These are phyloP conservation scores for Cymodocea nodosa DNA, from an alignment of 116 monocot genomes.

Conservation along the genomic window DNA sequence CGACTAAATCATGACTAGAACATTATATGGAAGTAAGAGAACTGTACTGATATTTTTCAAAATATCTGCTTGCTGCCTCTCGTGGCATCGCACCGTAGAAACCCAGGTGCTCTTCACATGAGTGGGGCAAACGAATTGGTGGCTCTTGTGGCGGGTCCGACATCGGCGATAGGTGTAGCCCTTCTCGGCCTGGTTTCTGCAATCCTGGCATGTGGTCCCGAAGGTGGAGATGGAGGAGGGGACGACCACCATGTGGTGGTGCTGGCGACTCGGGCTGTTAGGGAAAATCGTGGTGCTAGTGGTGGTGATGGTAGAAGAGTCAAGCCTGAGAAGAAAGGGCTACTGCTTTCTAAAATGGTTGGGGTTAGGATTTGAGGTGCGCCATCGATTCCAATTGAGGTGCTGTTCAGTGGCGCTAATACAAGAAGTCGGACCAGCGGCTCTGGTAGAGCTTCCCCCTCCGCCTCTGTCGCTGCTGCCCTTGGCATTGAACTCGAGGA, in stretches of 20 bases:
- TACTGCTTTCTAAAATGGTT: constrained; percentile 27
- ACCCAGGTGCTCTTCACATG: constrained; percentile 97
- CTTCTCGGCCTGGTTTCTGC: constrained; percentile 95
- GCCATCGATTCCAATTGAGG: constrained; percentile 14
- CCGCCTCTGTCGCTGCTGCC: too few relatives aligned
- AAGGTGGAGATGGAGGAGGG: constrained; percentile 5
- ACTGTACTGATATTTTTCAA: too few relatives aligned
- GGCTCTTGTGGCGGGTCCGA: constrained; percentile 86
- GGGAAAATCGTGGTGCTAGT: background rate
- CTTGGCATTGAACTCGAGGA: constrained; percentile 50
- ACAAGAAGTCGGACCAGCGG: background rate
- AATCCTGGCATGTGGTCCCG: constrained; percentile 70
- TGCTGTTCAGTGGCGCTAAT: constrained; percentile 19
- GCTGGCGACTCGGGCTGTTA: too few relatives aligned
- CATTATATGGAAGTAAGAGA: too few relatives aligned
- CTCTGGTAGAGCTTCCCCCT: background rate
- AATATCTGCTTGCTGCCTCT: too few relatives aligned
- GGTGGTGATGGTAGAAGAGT: constrained; percentile 1
- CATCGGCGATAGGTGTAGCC: constrained; percentile 73
- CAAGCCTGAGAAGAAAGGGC: constrained; percentile 26
- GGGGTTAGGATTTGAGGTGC: constrained; percentile 24
- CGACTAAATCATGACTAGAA: too few relatives aligned
- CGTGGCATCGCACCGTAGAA: constrained; percentile 77
- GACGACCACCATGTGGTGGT: background rate
- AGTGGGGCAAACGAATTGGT: constrained; percentile 74